Conservation (phyloP, 371 early-diverging fungal genomes). For the Haplosporangium sp. region DNA sequence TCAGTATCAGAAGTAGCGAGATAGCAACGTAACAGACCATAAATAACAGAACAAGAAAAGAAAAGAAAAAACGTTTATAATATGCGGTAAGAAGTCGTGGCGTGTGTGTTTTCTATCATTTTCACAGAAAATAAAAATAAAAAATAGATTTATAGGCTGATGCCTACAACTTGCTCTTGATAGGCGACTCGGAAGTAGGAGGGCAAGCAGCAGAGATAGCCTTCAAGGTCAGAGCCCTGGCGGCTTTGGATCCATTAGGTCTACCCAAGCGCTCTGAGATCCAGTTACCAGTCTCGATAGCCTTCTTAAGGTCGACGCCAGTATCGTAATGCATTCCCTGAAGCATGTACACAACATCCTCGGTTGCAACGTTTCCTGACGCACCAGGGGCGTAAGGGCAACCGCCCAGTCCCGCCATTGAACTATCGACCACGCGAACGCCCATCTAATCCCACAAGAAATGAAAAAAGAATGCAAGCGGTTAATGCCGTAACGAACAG, state of each 20-base stretch:
- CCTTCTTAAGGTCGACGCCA: slow-evolving; percentile 78
- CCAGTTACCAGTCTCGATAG: slow-evolving; percentile 84
- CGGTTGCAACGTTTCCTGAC: slow-evolving; percentile 96
- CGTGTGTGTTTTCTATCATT: no score
- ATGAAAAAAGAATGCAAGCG: background rate
- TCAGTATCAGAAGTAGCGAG: background rate
- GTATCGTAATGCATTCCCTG: slow-evolving; percentile 87
- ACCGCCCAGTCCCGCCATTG: slow-evolving; percentile 95
- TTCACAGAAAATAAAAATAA: no score
- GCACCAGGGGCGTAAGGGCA: slow-evolving; percentile 98
- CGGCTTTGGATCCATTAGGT: slow-evolving; percentile 61
- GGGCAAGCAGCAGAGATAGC: slow-evolving; percentile 39
- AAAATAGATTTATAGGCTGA: background rate
- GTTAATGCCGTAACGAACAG: no score
- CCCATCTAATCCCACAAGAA: slow-evolving; percentile 66
- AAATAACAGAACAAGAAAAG: background rate
- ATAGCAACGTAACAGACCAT: background rate
- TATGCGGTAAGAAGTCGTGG: no score
- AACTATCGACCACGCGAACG: slow-evolving; percentile 91
- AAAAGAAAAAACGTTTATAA: background rate
- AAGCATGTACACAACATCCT: slow-evolving; percentile 96
- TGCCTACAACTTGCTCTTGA: slow-evolving; percentile 42
- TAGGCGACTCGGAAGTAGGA: slow-evolving; percentile 34
- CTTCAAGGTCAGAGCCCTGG: slow-evolving; percentile 54
- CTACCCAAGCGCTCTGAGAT: slow-evolving; percentile 84